Evolutionary conservation across 768 basidiomycete species (phyloP).

Genomic region (Mycena leptocephala): DNA sequence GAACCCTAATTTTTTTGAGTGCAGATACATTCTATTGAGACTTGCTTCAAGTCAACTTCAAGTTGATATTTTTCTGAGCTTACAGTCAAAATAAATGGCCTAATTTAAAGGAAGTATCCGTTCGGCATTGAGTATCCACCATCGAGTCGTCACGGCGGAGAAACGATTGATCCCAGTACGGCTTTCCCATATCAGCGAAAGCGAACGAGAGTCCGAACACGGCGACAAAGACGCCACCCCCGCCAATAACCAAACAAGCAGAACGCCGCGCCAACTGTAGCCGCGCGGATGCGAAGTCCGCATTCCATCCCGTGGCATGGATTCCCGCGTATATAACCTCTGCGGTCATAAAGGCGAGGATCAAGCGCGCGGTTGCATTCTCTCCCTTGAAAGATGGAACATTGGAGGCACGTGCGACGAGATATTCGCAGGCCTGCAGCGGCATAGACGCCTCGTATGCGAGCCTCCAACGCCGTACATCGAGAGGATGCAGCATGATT

Average conservation of each 20-base stretch:
- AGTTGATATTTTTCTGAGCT: no score
- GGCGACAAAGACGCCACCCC: not conserved
- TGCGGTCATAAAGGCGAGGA: constrained; percentile 2
- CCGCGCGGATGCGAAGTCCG: not conserved
- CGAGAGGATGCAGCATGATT: not conserved
- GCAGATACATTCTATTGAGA: no score
- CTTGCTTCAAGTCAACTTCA: no score
- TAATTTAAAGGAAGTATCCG: no score
- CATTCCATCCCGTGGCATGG: constrained; percentile 11
- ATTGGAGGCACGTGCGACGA: not conserved
- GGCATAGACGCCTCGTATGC: not conserved
- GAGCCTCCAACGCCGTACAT: not conserved
- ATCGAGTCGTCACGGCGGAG: not conserved
- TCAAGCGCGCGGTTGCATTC: not conserved
- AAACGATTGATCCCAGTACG: not conserved
- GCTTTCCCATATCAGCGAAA: not conserved
- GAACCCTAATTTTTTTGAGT: no score
- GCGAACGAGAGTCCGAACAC: not conserved
- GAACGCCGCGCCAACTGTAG: not conserved
- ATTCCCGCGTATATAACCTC: not conserved
- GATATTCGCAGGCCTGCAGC: not conserved
- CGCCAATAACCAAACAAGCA: not conserved
- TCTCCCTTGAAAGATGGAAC: not conserved
- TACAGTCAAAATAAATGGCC: no score
- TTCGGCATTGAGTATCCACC: not conserved